Base-by-base conservation (phyloP, 2,329 filamentous ascomycete genomes). In the Tricladium varicosporioides region DNA sequence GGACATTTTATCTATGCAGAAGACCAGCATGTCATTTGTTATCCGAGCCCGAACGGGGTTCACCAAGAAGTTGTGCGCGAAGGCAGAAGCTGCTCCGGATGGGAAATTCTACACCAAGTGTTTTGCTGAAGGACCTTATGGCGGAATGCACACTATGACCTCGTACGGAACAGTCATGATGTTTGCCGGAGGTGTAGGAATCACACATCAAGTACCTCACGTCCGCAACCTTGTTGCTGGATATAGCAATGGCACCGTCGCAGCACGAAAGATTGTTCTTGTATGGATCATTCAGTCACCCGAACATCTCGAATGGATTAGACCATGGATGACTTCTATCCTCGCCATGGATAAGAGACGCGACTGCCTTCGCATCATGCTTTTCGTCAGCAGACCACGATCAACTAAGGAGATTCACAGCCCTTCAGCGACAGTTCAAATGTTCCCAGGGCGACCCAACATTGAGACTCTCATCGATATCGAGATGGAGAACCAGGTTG, bases 231-330 rank as follows among this genome's bases (percentile, higher is more conserved):
- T 93, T 1, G 83, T 92, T 27, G 76, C 79, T 5, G 87, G 88
- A 42, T 89, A 82, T 70, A 79, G 80, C 59, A 83, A 86, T 60
- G 85, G 85, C 56, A 90, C 85, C 0, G 85, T 88, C 5, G 86
- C 88, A 1, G 84, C 87, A 1, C 83, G 87, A 60, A 88, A 86
- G 69, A 79, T 92, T 50, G 77, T 91, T 5, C 79, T 93, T 19
- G 84, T 92, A 43, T 93, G 89, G 89, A 86, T 86, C 49, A 88
- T 93, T 56, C 89, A 89, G 66, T 88, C 82, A 66, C 87, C 87
- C 65, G 89, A 92, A 74, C 88, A 92, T 70, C 79, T 92, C 31
- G 88, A 92, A 72, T 92, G 88, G 88, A 91, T 92, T 69, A 80
- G 88, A 48, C 87, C 87, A 7, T 92, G 88, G 87, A 92, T 92